Conservation (phyloP, 495 filamentous ascomycete species). For the Neurospora sp. region DNA sequence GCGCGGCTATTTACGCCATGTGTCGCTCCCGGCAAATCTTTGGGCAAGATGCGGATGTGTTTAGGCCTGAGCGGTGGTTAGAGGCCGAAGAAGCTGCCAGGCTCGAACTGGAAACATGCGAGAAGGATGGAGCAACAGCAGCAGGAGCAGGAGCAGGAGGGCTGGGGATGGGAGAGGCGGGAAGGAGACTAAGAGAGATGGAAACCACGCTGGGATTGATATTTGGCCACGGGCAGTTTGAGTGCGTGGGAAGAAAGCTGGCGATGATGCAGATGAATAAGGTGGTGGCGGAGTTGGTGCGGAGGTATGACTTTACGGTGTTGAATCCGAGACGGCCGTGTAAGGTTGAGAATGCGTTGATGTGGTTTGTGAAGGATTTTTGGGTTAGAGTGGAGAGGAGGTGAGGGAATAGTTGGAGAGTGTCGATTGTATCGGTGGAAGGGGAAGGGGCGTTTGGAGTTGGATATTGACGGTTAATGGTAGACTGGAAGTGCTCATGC, state of each 20-base stretch:
- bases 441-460: background rate
- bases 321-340: slow-evolving; percentile 19
- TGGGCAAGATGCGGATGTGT: slow-evolving; percentile 22
- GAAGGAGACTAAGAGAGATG: slow-evolving; percentile 25
- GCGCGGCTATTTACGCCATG: slow-evolving; percentile 6
- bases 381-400: slow-evolving; percentile 13
- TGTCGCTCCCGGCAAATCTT: slow-evolving; percentile 1
- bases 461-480: background rate
- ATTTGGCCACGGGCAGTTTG: slow-evolving; percentile 29
- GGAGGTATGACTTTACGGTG: slow-evolving; percentile 8
- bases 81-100: slow-evolving; percentile 19
- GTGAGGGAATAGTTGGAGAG: background rate
- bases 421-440: background rate
- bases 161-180: background rate
- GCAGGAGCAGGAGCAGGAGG: no score
- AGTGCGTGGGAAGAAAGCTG: slow-evolving; percentile 29
- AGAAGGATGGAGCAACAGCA: background rate
- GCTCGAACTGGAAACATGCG: background rate
- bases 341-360: slow-evolving; percentile 7
- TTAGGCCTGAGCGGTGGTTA: slow-evolving; percentile 32
- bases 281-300: slow-evolving; percentile 21
- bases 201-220: slow-evolving; percentile 20
- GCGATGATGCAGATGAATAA: slow-evolving; percentile 40
- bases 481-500: background rate
- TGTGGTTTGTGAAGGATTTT: slow-evolving; percentile 14